phyloP scores from a whole-genome alignment of 139 green algal species.

The Auxenochlorella pyrenoidosa region DNA sequence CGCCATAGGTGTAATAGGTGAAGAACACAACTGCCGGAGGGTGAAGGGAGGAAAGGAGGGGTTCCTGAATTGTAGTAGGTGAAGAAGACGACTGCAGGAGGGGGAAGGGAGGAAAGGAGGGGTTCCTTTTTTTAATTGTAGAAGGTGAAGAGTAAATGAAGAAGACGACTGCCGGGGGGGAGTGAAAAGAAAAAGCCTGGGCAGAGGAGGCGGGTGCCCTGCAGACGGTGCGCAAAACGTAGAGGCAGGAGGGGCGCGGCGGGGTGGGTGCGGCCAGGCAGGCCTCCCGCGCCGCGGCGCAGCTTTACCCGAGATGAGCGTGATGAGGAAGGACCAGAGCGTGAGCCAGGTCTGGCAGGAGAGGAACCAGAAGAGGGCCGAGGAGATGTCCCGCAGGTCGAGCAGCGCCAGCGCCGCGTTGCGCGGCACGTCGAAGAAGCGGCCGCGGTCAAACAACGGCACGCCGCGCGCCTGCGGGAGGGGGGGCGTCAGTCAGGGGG shows the following conservation, averaged over 20 bases:
- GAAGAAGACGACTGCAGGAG: background rate
- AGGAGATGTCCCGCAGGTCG: conserved; percentile 46
- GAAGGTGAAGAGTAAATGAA: background rate
- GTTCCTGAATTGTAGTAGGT: background rate
- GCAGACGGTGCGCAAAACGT: no score
- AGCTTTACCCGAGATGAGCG: conserved; percentile 42
- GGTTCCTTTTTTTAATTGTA: no score
- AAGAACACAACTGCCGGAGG: conserved; percentile 56
- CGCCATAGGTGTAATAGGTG: conserved; percentile 26
- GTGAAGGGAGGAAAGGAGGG: background rate
- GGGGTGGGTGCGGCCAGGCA: no score
- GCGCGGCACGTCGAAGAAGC: conserved; percentile 29
- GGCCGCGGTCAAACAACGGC: conserved; percentile 41
- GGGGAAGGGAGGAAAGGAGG: background rate
- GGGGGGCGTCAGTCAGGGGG: background rate
- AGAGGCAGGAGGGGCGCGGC: no score
- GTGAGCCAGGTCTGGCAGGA: conserved; percentile 48
- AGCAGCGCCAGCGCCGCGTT: conserved; percentile 37
- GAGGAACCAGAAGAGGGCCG: conserved; percentile 49
- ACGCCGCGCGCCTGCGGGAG: conserved; percentile 41
- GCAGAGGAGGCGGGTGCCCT: no score
- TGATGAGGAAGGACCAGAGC: conserved; percentile 40
- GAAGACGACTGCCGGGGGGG: background rate
- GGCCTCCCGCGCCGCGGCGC: no score
- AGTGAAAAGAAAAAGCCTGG: no score